Evolutionary conservation across 2,329 filamentous ascomycete genomes (phyloP).

Genomic region (Exophiala aquamarina): DNA sequence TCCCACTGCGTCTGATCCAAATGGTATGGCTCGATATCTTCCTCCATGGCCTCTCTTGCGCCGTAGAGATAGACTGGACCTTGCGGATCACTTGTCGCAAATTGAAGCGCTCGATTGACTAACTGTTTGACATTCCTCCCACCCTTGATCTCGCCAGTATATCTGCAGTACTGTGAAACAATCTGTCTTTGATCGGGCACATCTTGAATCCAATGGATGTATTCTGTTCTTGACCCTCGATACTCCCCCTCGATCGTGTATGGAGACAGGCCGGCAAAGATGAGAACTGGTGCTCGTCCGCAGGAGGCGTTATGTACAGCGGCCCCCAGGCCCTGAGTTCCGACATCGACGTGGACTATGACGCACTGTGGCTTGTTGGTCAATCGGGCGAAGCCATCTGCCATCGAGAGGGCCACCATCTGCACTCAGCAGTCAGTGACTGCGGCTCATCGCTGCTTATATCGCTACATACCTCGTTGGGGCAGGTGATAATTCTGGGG

Average conservation of each 20-base stretch:
- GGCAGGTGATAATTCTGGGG: constrained; percentile 74
- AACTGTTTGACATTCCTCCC: constrained; percentile 86
- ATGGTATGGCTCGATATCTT: constrained; percentile 72
- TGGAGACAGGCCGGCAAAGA: constrained; percentile 76
- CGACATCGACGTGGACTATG: constrained; percentile 78
- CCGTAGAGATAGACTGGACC: constrained; percentile 79
- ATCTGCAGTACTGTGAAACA: constrained; percentile 80
- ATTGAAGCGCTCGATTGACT: constrained; percentile 80
- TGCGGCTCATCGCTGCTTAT: constrained; percentile 1
- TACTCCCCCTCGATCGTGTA: constrained; percentile 77
- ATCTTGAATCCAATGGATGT: constrained; percentile 85
- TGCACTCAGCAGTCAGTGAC: constrained; percentile 34
- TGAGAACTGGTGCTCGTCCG: constrained; percentile 71
- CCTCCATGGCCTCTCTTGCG: constrained; percentile 80
- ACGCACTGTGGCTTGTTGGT: constrained; percentile 74
- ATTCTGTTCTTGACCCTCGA: constrained; percentile 75
- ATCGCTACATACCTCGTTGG: constrained; percentile 63
- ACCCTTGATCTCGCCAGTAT: constrained; percentile 77
- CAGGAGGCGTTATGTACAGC: constrained; percentile 78
- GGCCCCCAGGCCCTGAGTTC: constrained; percentile 74
- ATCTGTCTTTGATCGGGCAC: constrained; percentile 80
- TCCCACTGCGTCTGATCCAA: constrained; percentile 71
- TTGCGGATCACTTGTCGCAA: constrained; percentile 72
- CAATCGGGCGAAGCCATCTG: constrained; percentile 74
- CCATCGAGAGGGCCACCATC: constrained; percentile 85